Evolutionary conservation across 2,329 filamentous ascomycete genomes (phyloP), one percentile per base, ranked within the genome.

Genomic region (Fusarium succisae): DNA sequence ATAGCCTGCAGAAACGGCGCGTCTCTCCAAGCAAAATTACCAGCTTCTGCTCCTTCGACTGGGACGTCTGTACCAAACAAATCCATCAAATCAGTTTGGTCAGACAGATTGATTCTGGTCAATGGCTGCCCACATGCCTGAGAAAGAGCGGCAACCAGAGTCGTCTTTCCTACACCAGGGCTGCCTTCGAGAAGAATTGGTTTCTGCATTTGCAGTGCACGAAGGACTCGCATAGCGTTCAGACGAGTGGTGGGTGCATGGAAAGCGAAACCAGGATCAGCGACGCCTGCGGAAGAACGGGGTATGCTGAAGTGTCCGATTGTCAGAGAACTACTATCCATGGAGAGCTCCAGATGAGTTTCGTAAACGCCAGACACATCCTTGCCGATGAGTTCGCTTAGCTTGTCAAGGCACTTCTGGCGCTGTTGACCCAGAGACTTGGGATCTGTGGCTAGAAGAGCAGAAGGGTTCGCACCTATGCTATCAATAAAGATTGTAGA

Each of bases 111-210:
- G 83, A 99, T 98, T 77, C 96, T 90, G 2, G 95, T 98, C 72
- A 99, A 84, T 13, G 93, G 92, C 70, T 92, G 92, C 10, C 95
- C 94, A 73, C 94, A 93, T 8, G 92, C 91, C 75, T 90, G 89
- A 4, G 97, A 93, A 51, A 99, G 86, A 2, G 96, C 95, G 51
- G 93, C 92, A 28, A 99, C 91, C 20, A 99, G 87, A 4, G 96
- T 97, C 0, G 96, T 99, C 85, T 99, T 99, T 63, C 96, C 96
- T 28, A 99, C 96, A 80, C 96, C 96, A n/a, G 96, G 96, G 77
- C 94, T 98, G 41, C 97, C 96, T 84, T 99, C 96, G 6, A 99
- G 89, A 12, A 99, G 87, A 61, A 99, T 96, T 6, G 96, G 96
- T 80, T 98, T 98, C 59, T 91, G 88, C 62, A 98, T 90, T 78